Evolutionary conservation across 352 stramenopile genomes (phyloP).

Genomic region (Globisporangium iwayamae): DNA sequence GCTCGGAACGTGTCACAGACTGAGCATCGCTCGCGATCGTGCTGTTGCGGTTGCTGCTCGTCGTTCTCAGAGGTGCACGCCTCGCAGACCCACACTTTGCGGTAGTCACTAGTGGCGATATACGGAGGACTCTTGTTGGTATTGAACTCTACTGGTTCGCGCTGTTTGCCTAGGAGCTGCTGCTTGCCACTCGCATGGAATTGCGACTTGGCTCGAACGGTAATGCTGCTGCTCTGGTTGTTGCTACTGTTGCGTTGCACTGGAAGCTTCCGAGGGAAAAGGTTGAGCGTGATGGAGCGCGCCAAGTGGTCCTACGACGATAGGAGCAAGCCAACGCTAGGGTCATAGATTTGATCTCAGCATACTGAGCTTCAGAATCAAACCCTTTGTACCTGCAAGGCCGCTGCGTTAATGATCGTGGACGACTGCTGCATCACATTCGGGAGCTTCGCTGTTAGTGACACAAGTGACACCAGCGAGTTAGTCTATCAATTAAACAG

Average conservation of each 20-base stretch:
- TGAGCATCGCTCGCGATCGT: constrained; percentile 35
- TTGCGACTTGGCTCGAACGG: neutral
- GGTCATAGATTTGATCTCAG: too few relatives aligned
- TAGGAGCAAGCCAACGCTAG: neutral
- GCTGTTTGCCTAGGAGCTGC: neutral
- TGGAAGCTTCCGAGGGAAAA: constrained; percentile 18
- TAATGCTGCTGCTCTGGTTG: neutral
- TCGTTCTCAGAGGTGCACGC: constrained; percentile 78
- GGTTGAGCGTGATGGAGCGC: constrained; percentile 44
- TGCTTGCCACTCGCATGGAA: neutral
- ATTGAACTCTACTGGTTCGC: neutral
- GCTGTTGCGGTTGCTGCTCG: constrained; percentile 20
- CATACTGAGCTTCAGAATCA: neutral
- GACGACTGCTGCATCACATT: constrained; percentile 30
- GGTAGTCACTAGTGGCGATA: constrained; percentile 24
- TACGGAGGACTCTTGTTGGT: neutral
- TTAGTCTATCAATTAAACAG: neutral
- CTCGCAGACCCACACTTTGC: constrained; percentile 74
- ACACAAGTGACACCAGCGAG: neutral
- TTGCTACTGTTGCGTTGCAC: neutral
- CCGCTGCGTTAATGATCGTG: constrained; percentile 70
- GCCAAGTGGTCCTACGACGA: constrained; percentile 40
- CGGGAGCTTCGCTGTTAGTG: constrained; percentile 13
- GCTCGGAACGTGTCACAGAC: constrained; percentile 38
- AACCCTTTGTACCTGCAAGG: constrained; percentile 44